Conservation (phyloP, 2,329 filamentous ascomycete genomes). For the Chaetomium globosum region DNA sequence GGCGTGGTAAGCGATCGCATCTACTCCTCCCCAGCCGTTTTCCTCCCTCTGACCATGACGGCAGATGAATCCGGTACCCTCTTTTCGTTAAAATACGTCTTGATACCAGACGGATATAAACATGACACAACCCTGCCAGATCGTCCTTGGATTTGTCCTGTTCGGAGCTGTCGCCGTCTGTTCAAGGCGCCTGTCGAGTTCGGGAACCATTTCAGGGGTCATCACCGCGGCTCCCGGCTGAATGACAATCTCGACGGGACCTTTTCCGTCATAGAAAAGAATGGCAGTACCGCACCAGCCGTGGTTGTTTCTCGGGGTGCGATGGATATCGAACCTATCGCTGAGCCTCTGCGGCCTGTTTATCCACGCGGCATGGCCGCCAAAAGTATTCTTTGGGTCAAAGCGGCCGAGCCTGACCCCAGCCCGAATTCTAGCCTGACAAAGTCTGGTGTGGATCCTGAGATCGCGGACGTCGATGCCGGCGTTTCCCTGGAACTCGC, state of each 20-base stretch:
- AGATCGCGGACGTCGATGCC: background rate
- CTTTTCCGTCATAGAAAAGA: constrained; percentile 18
- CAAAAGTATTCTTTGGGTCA: constrained; percentile 23
- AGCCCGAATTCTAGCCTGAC: background rate
- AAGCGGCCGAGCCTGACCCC: background rate
- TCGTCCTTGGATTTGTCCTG: constrained; percentile 33
- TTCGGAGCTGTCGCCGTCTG: constrained; percentile 31
- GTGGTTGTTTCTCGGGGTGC: constrained; percentile 21
- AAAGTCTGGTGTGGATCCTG: background rate
- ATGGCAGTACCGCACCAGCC: background rate
- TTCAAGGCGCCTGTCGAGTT: constrained; percentile 8
- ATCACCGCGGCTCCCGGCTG: constrained; percentile 24
- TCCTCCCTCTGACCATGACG: background rate
- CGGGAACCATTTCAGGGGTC: constrained; percentile 26
- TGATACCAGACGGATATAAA: constrained; percentile 32
- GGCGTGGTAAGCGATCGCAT: constrained; percentile 20
- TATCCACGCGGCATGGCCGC: background rate
- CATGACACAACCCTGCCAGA: constrained; percentile 18
- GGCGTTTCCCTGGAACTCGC: constrained; percentile 9
- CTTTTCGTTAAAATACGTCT: constrained; percentile 5
- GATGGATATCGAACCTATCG: constrained; percentile 15
- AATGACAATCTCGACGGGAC: constrained; percentile 36
- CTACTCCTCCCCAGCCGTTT: too few relatives aligned
- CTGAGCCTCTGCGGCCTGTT: background rate
- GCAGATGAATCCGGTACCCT: constrained; percentile 3